Conservation (phyloP, 2,329 filamentous ascomycete species). For the Tolypocladium tundrense region DNA sequence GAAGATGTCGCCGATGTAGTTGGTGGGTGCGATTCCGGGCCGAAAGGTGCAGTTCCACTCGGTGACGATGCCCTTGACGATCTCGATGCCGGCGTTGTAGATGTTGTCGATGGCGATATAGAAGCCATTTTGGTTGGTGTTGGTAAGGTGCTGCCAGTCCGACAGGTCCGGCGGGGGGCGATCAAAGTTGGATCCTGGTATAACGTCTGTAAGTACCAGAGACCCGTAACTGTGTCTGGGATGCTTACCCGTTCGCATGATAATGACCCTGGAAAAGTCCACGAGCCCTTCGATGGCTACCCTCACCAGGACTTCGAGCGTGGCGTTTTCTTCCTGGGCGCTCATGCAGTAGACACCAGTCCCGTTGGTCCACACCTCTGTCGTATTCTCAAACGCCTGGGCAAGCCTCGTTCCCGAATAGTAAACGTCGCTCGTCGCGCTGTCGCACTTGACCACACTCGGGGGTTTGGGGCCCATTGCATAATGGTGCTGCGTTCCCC, state of each 20-base stretch:
- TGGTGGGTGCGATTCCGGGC: conserved; percentile 44
- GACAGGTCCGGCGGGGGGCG: conserved; percentile 49
- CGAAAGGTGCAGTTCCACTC: conserved; percentile 51
- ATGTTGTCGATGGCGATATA: conserved; percentile 54
- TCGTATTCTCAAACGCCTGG: conserved; percentile 56
- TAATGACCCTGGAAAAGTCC: conserved; percentile 57
- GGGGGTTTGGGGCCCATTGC: conserved; percentile 35
- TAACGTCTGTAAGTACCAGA: neutral
- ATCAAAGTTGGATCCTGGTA: conserved; percentile 56
- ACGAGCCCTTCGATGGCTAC: conserved; percentile 44
- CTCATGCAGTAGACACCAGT: conserved; percentile 59
- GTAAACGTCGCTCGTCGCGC: conserved; percentile 63
- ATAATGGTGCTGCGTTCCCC: conserved; percentile 26
- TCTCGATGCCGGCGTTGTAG: conserved; percentile 53
- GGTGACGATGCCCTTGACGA: conserved; percentile 52
- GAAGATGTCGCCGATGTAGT: conserved; percentile 65
- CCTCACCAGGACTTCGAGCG: conserved; percentile 54
- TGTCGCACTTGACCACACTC: conserved; percentile 52
- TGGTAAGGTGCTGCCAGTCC: conserved; percentile 48
- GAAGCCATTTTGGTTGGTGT: conserved; percentile 53
- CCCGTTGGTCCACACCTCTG: conserved; percentile 55
- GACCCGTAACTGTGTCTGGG: neutral
- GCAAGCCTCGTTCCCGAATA: conserved; percentile 52
- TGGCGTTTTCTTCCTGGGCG: conserved; percentile 64
- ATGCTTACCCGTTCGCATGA: conserved; percentile 49